phyloP scores from a whole-genome alignment of 257 asterid species.

The Forsythia suspensa region DNA sequence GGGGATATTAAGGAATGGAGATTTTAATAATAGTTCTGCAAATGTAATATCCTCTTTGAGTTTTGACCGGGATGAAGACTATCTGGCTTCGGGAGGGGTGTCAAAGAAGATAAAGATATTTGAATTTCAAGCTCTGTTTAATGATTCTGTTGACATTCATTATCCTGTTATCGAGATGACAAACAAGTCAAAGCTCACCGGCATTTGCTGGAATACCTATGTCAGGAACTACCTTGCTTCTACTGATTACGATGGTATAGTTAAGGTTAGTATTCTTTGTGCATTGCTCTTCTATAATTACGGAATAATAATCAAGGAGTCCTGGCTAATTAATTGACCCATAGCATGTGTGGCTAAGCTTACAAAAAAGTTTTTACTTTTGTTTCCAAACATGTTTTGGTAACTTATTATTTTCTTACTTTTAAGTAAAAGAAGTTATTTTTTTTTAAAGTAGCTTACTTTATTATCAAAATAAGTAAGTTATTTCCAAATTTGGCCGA shows the following conservation, averaged over 20 bases:
- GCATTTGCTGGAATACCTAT: slow-evolving; percentile 92
- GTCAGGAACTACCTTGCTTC: slow-evolving; percentile 92
- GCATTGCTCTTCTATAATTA: slow-evolving; percentile 8
- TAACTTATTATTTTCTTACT: neutral
- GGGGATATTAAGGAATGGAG: slow-evolving; percentile 77
- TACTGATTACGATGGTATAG: slow-evolving; percentile 89
- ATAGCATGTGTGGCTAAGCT: neutral
- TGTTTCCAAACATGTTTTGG: neutral
- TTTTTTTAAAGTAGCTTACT: neutral
- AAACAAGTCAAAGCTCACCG: slow-evolving; percentile 77
- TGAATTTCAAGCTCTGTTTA: slow-evolving; percentile 66
- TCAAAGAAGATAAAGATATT: slow-evolving; percentile 89
- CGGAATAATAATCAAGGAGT: neutral
- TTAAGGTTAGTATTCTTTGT: slow-evolving; percentile 40
- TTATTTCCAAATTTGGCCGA: neutral
- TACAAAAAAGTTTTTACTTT: neutral
- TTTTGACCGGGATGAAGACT: slow-evolving; percentile 94
- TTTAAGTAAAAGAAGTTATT: neutral
- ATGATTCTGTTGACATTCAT: slow-evolving; percentile 82
- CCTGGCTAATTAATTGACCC: neutral
- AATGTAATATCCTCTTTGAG: slow-evolving; percentile 94
- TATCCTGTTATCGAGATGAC: slow-evolving; percentile 87
- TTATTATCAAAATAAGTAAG: too few relatives aligned
- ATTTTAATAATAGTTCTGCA: slow-evolving; percentile 63
- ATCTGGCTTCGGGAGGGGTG: slow-evolving; percentile 88